phyloP scores from a whole-genome alignment of 768 basidiomycete species.

The Butyriboletus loyo region DNA sequence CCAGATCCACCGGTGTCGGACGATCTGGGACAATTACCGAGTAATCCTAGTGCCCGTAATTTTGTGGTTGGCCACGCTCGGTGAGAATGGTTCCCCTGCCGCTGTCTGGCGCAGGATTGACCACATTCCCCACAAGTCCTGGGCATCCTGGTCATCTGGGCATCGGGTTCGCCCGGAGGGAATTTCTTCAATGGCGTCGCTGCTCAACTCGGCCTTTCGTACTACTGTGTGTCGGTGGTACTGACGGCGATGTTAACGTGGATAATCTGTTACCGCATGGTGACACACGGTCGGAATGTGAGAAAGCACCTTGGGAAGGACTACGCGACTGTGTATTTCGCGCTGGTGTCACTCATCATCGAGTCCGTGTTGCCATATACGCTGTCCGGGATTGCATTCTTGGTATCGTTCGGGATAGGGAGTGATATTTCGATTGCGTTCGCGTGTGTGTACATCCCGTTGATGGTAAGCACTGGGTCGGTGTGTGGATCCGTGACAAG shows the following conservation, averaged over 20 bases:
- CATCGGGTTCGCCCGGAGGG: conserved; percentile 14
- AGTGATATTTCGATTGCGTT: conserved; percentile 15
- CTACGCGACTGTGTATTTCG: conserved; percentile 20
- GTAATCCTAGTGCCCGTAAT: conserved; percentile 18
- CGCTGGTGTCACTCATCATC: conserved; percentile 12
- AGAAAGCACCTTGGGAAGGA: conserved; percentile 16
- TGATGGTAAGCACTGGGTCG: conserved; percentile 21
- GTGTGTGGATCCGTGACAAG: background rate
- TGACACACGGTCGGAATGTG: conserved; percentile 10
- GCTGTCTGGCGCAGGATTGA: background rate
- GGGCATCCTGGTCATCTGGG: conserved; percentile 13
- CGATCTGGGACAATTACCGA: conserved; percentile 28
- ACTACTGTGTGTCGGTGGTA: conserved; percentile 18
- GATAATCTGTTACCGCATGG: conserved; percentile 19
- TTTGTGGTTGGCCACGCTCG: conserved; percentile 24
- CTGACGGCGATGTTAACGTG: conserved; percentile 21
- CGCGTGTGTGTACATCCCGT: conserved; percentile 17
- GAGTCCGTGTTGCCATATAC: conserved; percentile 29
- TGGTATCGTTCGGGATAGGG: conserved; percentile 18
- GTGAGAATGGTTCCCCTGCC: conserved; percentile 8
- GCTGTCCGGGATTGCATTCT: conserved; percentile 23
- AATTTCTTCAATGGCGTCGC: conserved; percentile 18
- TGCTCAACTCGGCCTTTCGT: conserved; percentile 16
- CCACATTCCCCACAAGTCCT: conserved; percentile 8
- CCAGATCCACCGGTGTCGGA: conserved; percentile 39